Base-by-base conservation (phyloP, 2,329 filamentous ascomycete species). In the Penicillium sp. region DNA sequence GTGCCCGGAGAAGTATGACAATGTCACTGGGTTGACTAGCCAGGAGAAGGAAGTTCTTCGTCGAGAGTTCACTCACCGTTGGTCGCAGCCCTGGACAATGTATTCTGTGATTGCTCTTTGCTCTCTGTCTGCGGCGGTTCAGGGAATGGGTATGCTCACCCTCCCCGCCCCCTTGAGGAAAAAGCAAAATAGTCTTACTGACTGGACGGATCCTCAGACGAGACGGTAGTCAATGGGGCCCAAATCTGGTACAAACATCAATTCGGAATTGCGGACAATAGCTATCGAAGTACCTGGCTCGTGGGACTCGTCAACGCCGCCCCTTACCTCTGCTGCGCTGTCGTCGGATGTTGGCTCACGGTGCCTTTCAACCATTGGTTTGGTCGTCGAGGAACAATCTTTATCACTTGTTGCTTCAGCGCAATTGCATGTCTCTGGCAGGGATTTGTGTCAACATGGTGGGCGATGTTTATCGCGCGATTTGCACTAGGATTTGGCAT, bases 401-500 rank as follows among this genome's bases (percentile, higher is more conserved):
- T 87, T 62, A 66, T 85, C 39, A 79, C 84, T 4, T 85, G 82
- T 30, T 75, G 84, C 45, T 80, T 89, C 56, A 84, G 81, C n/a
- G 67, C 66, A 6, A 55, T 70, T 12, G 63, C 71, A 7, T 72
- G 66, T 45, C 58, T 72, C 22, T 77, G 75, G 75, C 71, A 76
- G 54, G 73, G 76, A 0, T 83, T 86, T 47, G 77, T 80, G 37
- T 76, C 83, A 44, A 80, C 74, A 0, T 90, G 84, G 84, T 72
- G 70, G 57, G 76, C 85, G 53, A 75, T 88, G 48, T 73, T 92
- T 41, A 71, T 77, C 28, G 80, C 79, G 32, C 79, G 86, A 28
- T 75, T 90, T 44, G 70, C 84, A 9, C 74, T 90, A 43, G 86
- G 86, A 7, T 76, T 92, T 30, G 84, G 82, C 1, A 86, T 89